A percentile compares a stretch with the other conserved stretches of the same genome.
phyloP scores from a whole-genome alignment of 2,329 filamentous ascomycete genomes.

The Gliomastix tumulicola region DNA sequence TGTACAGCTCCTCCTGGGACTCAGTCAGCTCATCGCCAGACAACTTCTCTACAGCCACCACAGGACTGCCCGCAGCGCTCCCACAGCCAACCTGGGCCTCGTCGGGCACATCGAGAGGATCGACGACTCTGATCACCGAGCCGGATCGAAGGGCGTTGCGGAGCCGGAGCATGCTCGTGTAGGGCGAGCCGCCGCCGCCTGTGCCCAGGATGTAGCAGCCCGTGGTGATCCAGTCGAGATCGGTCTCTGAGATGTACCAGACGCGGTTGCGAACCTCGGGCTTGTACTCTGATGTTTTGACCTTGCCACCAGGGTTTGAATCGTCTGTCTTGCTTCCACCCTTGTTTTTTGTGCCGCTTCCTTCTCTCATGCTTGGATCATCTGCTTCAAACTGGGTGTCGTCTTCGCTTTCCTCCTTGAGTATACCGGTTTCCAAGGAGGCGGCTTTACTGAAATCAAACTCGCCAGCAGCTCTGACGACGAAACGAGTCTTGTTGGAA shows the following conservation, averaged over 20 bases:
- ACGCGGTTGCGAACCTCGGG: conserved; percentile 41
- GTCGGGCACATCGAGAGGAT: conserved; percentile 39
- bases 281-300: too few species aligned
- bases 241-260: conserved; percentile 52
- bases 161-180: conserved; percentile 42
- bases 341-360: conserved; percentile 10
- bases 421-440: too few species aligned
- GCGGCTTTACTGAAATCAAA: conserved; percentile 30
- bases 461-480: conserved; percentile 53
- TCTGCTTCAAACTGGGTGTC: neutral
- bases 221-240: conserved; percentile 47
- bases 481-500: conserved; percentile 45
- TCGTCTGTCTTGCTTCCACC: conserved; percentile 17
- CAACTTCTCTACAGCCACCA: conserved; percentile 54
- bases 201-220: conserved; percentile 57
- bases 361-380: neutral
- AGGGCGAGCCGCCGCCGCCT: conserved; percentile 51
- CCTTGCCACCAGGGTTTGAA: too few species aligned
- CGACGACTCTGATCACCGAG: conserved; percentile 42
- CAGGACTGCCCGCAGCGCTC: conserved; percentile 52
- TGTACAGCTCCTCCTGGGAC: conserved; percentile 44
- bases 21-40: conserved; percentile 48
- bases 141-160: conserved; percentile 42
- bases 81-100: conserved; percentile 47
- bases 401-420: neutral